Evolutionary conservation across 345 rosid species (phyloP).

Genomic region (Lepidium africanum): DNA sequence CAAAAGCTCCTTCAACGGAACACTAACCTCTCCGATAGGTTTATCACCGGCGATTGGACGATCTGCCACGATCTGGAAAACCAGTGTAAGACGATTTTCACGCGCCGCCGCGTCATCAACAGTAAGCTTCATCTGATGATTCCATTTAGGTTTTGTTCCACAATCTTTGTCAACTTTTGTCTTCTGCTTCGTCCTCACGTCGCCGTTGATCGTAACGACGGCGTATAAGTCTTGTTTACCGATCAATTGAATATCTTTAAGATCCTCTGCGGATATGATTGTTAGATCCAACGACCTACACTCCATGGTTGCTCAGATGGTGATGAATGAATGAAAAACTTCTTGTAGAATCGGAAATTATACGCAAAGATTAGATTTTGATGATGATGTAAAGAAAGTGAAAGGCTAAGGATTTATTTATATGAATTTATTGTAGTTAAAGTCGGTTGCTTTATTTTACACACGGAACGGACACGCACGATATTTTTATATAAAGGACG

Average conservation of each 20-base stretch:
- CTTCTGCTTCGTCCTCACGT: conserved; percentile 36
- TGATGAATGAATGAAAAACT: background rate
- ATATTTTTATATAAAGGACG: background rate
- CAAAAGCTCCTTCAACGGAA: conserved; percentile 51
- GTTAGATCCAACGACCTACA: conserved; percentile 46
- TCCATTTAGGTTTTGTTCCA: conserved; percentile 53
- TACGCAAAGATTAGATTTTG: background rate
- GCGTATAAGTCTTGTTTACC: conserved; percentile 60
- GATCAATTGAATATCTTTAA: conserved; percentile 46
- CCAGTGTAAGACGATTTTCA: conserved; percentile 31
- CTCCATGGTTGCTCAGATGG: conserved; percentile 37
- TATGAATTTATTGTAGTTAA: background rate
- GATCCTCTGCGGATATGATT: conserved; percentile 40
- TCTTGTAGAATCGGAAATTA: background rate
- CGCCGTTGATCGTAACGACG: conserved; percentile 41
- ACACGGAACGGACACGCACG: conserved; percentile 19
- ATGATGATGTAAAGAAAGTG: background rate
- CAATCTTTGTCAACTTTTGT: conserved; percentile 48
- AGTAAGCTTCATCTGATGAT: conserved; percentile 41
- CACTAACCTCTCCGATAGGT: conserved; percentile 39
- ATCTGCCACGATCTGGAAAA: conserved; percentile 38
- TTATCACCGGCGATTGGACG: conserved; percentile 43
- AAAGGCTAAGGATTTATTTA: background rate
- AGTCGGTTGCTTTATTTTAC: background rate
- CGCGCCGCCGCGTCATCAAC: conserved; percentile 40